These are phyloP conservation scores for Luffa aegyptiaca DNA, from an alignment of 306 rosid species.

Conservation along the genomic window DNA sequence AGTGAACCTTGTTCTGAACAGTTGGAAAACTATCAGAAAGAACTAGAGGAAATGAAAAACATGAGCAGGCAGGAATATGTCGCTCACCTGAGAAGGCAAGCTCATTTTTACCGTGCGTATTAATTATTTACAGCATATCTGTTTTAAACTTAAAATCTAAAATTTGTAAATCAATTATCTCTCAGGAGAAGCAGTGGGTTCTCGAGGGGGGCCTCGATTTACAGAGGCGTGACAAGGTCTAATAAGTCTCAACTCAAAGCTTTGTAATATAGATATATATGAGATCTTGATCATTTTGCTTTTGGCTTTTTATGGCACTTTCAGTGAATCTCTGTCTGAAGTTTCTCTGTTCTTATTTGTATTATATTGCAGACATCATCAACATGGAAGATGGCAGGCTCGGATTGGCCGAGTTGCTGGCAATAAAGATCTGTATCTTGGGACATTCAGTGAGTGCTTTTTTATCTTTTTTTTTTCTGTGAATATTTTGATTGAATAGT, in stretches of 20 bases:
- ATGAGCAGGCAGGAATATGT: constrained; percentile 85
- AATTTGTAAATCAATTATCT: neutral
- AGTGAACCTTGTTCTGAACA: constrained; percentile 14
- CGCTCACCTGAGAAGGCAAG: constrained; percentile 79
- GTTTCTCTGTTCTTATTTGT: neutral
- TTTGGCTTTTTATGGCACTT: neutral
- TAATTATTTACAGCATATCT: neutral
- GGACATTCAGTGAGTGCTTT: constrained; percentile 71
- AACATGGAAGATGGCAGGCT: constrained; percentile 98
- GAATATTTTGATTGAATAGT: neutral
- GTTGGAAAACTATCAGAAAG: constrained; percentile 67
- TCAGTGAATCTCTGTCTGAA: constrained; percentile 15
- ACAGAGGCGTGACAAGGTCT: constrained; percentile 96
- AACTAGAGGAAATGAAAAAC: constrained; percentile 73
- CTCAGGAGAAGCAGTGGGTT: constrained; percentile 87
- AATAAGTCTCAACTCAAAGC: constrained; percentile 9
- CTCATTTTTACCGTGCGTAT: neutral
- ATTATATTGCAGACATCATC: constrained; percentile 60
- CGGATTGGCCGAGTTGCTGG: constrained; percentile 94
- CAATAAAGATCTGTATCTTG: constrained; percentile 89
- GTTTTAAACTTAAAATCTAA: neutral
- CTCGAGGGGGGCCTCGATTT: constrained; percentile 88
- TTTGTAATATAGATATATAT: neutral
- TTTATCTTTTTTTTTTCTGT: neutral
- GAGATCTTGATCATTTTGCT: neutral